Evolutionary conservation across 2,329 filamentous ascomycete species (phyloP), one percentile per base, ranked within the genome.

Genomic region (Xylaria sp.): DNA sequence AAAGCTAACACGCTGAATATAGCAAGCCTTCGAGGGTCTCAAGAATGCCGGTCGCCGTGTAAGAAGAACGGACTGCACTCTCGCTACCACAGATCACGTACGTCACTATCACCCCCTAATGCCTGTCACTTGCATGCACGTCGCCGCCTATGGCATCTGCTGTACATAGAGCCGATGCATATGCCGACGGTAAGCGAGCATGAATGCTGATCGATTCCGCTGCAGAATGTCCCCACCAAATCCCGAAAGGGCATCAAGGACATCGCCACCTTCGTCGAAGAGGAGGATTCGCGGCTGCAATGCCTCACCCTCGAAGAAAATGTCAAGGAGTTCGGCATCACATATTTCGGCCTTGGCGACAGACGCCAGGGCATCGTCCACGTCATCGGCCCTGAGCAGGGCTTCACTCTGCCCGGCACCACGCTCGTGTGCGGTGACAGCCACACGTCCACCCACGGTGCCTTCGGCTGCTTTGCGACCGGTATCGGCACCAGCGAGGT

Each of bases 401-500:
- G 96, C 75, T 99, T 99, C 86, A 99, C 96, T 66, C 91, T 98
- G 46, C 96, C 96, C 51, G 96, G 94, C 75, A 98, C 96, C 64
- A 99, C 96, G 2, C 92, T 98, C 46, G 96, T 98, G 73, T 98
- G 96, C 79, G 96, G 96, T 81, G 96, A 99, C 87, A 97, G 93
- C 78, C 96, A 99, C 81, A 99, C 96, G 56, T 98, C 95, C 31
- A 99, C 96, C 72, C 96, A 99, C 83, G 96, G 96, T 77, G 96
- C 96, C 62, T 99, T 98, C 77, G 96, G 96, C 74, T 89, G 94
- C 75, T 89, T 98, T 71, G 96, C 96, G 50, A 97, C 97, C 79
- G 96, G 96, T 81, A 99, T 99, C 78, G 96, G 96, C 76, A 99
- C 96, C 71, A 97, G 93, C 80, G 96, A 99, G 84, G 96, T 98